Percentiles rank a stretch among this genome's conserved stretches.
These are phyloP conservation scores for Neurospora sp. DNA, from an alignment of 495 filamentous ascomycete species.

Conservation along the genomic window DNA sequence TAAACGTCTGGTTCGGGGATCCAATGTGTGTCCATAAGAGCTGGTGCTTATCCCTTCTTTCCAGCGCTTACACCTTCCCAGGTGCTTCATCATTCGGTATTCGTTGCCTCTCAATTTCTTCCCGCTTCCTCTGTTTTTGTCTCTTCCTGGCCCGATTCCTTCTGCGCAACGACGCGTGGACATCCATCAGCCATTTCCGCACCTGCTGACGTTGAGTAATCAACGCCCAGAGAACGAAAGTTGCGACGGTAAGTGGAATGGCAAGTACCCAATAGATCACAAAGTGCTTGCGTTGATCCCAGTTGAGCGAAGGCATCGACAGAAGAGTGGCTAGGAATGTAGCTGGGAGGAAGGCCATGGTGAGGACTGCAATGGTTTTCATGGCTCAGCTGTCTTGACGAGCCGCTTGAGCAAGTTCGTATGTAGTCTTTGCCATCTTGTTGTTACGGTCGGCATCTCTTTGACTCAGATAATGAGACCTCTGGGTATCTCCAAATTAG, in stretches of 20 bases:
- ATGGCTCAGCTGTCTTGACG: conserved; percentile 26
- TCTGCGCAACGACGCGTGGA: background rate
- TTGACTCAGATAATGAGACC: background rate
- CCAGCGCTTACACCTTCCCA: background rate
- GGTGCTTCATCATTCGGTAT: background rate
- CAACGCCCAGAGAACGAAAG: conserved; percentile 15
- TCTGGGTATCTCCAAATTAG: background rate
- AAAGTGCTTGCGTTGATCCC: conserved; percentile 20
- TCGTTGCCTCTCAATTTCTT: background rate
- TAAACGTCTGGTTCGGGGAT: background rate
- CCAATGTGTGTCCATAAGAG: background rate
- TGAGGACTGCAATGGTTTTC: conserved; percentile 29
- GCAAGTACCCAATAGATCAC: conserved; percentile 30
- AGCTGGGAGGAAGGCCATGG: conserved; percentile 20
- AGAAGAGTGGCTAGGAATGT: conserved; percentile 23
- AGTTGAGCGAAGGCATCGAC: conserved; percentile 26
- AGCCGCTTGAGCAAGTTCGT: conserved; percentile 19
- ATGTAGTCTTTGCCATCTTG: background rate
- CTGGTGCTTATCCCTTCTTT: background rate
- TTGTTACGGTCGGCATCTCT: background rate
- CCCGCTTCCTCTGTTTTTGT: too few relatives aligned
- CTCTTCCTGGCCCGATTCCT: background rate
- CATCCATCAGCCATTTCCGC: background rate
- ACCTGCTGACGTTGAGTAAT: background rate
- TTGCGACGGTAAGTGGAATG: conserved; percentile 15